Evolutionary conservation across 192 early-diverging fungal species (phyloP), one percentile per base, ranked within the genome.

Genomic region (Gonapodya prolifera): DNA sequence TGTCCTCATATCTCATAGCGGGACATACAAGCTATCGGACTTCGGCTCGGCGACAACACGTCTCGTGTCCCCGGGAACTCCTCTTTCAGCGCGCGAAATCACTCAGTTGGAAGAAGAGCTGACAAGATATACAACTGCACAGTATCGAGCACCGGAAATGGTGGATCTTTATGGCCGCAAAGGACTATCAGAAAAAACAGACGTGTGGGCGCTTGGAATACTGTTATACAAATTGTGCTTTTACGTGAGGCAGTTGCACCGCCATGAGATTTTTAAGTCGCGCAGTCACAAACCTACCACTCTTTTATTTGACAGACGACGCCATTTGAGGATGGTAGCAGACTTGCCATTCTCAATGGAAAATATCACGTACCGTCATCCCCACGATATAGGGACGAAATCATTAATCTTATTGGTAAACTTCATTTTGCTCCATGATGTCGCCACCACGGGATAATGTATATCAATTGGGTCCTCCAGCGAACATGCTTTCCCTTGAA

Each of bases 141-240:
- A 99, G 82, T 99, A 99, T 84, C 87, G 97, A 18, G 91, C 97
- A 0, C 97, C 97, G 1, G 97, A 98, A 81, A 91, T 98, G 89
- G 86, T 95, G 78, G 96, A 98, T 85, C 79, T 98, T 75, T 97
- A 96, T 81, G 86, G 91, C 84, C 90, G 87, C 35, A 81, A 83
- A 34, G 94, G 94, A 0, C 82, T 98, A 34, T 91, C 88, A 77
- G 95, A 96, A 79, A 95, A 97, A 80, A 90, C 93, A 34, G 88
- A 89, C 75, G 86, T 85, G 74, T 90, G 85, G 85, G 96, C 97
- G 1, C 85, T 98, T 36, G 97, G 97, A 28, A 93, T 98, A 35
- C 84, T 98, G 32, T 81, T 98, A 29, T 98, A 96, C 86, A 98
- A 98, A 82, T 86, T 97, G 33, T 97, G 96, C 83, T 98, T 92